Percentiles rank a stretch among this genome's conserved stretches.
Conservation (phyloP, 495 filamentous ascomycete genomes). For the Evansstolkia leycettana region DNA sequence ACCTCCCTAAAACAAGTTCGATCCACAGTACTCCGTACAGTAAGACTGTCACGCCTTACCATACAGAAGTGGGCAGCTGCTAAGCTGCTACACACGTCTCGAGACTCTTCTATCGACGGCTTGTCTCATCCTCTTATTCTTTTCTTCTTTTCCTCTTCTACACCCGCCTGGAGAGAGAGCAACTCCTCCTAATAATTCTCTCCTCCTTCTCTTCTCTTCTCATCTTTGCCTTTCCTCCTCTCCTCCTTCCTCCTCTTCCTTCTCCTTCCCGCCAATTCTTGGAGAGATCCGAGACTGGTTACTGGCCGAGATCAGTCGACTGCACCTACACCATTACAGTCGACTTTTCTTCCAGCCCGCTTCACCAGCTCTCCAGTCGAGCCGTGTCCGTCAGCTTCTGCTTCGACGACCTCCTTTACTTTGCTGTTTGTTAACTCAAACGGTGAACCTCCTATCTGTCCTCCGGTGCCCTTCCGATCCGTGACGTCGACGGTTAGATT, state of each 20-base stretch:
- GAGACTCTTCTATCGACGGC: conserved; percentile 23
- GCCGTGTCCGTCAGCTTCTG: conserved; percentile 31
- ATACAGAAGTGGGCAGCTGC: conserved; percentile 7
- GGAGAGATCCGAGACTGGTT: conserved; percentile 33
- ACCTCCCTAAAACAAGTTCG: too few species aligned
- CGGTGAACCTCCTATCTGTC: conserved; percentile 23
- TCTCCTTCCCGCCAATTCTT: conserved; percentile 42
- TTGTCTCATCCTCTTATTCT: conserved; percentile 14
- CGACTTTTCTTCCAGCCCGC: conserved; percentile 14
- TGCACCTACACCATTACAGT: conserved; percentile 4
- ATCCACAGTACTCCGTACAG: background rate
- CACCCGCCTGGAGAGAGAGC: conserved; percentile 41
- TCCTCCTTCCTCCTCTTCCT: conserved; percentile 38
- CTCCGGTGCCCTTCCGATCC: conserved; percentile 24
- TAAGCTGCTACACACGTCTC: conserved; percentile 17
- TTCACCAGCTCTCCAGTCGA: conserved; percentile 31
- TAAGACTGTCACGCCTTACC: conserved; percentile 1
- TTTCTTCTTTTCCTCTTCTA: conserved; percentile 29
- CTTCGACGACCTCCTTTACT: conserved; percentile 25
- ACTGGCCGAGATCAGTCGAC: conserved; percentile 16
- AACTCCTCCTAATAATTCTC: conserved; percentile 37
- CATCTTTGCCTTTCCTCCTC: conserved; percentile 32
- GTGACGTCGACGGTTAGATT: conserved; percentile 22
- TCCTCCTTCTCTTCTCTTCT: conserved; percentile 41
- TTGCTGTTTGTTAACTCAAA: conserved; percentile 40